Evolutionary conservation across 345 rosid genomes (phyloP), one percentile per base, ranked within the genome.

Genomic region (Salix udensis): DNA sequence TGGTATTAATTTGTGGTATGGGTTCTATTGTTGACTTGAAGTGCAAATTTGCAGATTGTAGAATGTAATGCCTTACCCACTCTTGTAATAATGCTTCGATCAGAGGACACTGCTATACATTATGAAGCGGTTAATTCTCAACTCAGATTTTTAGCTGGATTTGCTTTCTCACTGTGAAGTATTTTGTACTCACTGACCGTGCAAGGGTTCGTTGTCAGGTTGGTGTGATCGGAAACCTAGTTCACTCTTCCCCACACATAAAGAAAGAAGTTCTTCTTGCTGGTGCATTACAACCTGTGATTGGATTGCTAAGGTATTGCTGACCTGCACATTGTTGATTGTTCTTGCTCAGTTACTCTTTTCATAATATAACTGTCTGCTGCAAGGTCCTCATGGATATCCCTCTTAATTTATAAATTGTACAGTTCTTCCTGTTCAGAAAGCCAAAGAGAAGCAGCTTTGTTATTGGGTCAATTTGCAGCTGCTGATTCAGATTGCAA

Each of bases 231-330:
- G 94, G 92, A 67, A 90, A 90, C 82, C 87, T 89, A 67, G 94
- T 91, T 37, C 94, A 91, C 79, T 91, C 92, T 46, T 91, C 94
- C 71, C 91, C 94, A 74, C 74, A 84, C 73, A 89, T 91, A 80
- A 91, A 90, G 86, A 88, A 83, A 78, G 87, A 85, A 58, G 97
- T 91, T 78, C 87, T 91, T 76, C 85, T 81, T 50, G 90, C 92
- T 80, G 94, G 96, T 71, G 94, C 92, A 40, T 79, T 91, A 70
- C 98, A 93, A 76, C 92, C 98, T 71, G 92, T 93, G n/a, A 91
- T 93, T 68, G 67, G 89, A 53, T 79, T 93, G 71, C 91, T 93
- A 34, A 82, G 92, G 97, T 91, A 84, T 73, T 76, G 64, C 48
- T 71, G 65, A 53, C 30, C 50, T 72, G 28, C 26, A 14, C 50